Percentiles rank a stretch among this genome's conserved stretches.
Evolutionary conservation across 495 filamentous ascomycete species (phyloP).

Genomic region (Hypoxylon lenormandii): DNA sequence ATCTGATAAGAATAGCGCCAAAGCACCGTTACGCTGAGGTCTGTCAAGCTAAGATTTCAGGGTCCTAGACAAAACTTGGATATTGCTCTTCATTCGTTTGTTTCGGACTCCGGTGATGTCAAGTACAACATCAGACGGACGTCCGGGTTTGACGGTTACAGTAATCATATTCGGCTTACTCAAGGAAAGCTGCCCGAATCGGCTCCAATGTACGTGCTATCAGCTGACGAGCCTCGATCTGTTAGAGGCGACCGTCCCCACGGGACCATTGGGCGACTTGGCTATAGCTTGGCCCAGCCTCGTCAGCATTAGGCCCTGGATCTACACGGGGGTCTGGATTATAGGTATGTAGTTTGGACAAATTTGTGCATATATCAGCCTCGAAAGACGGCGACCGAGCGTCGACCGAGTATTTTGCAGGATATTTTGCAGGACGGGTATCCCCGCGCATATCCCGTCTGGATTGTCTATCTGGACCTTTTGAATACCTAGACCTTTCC

Average conservation of each 20-base stretch:
- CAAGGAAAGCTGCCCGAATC: constrained; percentile 39
- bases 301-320: constrained; percentile 25
- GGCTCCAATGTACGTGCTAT: constrained; percentile 21
- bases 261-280: constrained; percentile 28
- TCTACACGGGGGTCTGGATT: constrained; percentile 23
- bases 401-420: neutral
- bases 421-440: constrained; percentile 12
- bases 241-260: constrained; percentile 1
- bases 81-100: constrained; percentile 19
- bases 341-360: neutral
- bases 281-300: constrained; percentile 37
- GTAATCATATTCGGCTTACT: constrained; percentile 49
- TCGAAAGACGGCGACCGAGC: constrained; percentile 5
- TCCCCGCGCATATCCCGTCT: constrained; percentile 10
- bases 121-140: constrained; percentile 40
- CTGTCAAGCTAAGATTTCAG: constrained; percentile 9
- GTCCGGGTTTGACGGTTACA: constrained; percentile 38
- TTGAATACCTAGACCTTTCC: constrained; percentile 5
- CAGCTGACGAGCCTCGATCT: constrained; percentile 34
- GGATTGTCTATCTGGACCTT: neutral
- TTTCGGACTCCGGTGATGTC: constrained; percentile 45
- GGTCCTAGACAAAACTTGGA: constrained; percentile 15
- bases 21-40: neutral
- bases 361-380: constrained; percentile 6
- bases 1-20: neutral